These are phyloP conservation scores for Lentinus tigrinus DNA, from an alignment of 768 basidiomycete species.

Conservation along the genomic window DNA sequence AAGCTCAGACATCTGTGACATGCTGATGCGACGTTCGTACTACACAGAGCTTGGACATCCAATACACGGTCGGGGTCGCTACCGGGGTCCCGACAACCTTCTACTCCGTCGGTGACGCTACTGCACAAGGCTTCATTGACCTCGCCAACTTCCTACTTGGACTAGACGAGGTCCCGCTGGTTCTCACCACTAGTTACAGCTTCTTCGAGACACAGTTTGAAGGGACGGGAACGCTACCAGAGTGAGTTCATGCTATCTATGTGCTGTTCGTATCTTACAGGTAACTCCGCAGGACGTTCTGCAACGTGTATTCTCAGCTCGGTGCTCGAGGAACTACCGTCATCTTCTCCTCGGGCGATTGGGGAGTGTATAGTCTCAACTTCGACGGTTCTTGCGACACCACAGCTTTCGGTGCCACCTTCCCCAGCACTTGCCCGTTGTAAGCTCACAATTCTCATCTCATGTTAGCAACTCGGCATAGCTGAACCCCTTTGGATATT, in stretches of 20 bases:
- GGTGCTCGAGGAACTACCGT: conserved; percentile 35
- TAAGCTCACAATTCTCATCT: neutral
- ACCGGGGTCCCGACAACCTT: conserved; percentile 32
- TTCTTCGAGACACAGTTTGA: conserved; percentile 25
- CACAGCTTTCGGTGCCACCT: conserved; percentile 48
- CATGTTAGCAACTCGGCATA: neutral
- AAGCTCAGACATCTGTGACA: conserved; percentile 16
- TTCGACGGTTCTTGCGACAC: conserved; percentile 40
- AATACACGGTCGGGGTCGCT: conserved; percentile 36
- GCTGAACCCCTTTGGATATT: neutral
- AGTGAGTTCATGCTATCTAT: neutral
- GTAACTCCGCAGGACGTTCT: conserved; percentile 32
- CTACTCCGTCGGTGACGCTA: conserved; percentile 29
- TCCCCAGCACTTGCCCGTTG: conserved; percentile 31
- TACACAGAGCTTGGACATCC: conserved; percentile 34
- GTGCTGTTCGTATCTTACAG: too few species aligned
- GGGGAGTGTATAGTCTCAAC: conserved; percentile 28
- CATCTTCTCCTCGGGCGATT: conserved; percentile 38
- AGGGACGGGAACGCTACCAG: conserved; percentile 7
- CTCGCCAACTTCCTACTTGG: conserved; percentile 26
- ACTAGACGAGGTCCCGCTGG: conserved; percentile 26
- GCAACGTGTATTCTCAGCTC: conserved; percentile 34
- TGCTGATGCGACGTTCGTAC: neutral
- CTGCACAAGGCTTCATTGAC: conserved; percentile 33
- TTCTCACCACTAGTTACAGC: conserved; percentile 35